Evolutionary conservation across 257 asterid genomes (phyloP), one percentile per base, ranked within the genome.

Genomic region (Solanum infundibuliforme): DNA sequence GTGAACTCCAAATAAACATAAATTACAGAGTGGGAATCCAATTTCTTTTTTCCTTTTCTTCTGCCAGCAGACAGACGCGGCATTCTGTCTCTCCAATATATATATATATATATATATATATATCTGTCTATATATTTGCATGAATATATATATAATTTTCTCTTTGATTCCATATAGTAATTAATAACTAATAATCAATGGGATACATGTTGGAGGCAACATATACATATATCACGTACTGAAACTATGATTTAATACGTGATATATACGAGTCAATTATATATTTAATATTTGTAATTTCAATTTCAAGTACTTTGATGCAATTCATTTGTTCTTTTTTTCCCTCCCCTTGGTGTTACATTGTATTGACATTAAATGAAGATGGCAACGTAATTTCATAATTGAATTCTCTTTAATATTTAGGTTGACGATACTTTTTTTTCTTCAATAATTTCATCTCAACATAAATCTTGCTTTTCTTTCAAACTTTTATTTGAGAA

Each of bases 191-290:
- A 66, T 65, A 65, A 36, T 62, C 68, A 77, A 77, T 88, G 31
- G 31, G 86, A 81, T 88, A 71, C 58, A 73, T 88, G 88, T 91
- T 73, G 90, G 87, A 82, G 87, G 91, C 72, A 82, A 87, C 89
- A 87, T 87, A 32, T 88, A 87, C 87, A 74, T 43, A 20, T 58
- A 58, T 58, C 66, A 35, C 83, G 65, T 55, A 84, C 71, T 46
- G 90, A 48, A 87, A 75, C 83, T 35, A 31, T 72, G 18, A 55
- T 55, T 55, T 55, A 2, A 55, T 55, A 55, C 25, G 5, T 55
- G 25, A 55, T 7, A 18, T 18, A 7, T 55, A 20, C 25, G n/a
- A 18, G 25, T 7, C 11, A 55, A 55, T 55, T 41, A 41, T 41
- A 39, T 55, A 55, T 18, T 55, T 55, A 55, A 20, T 20, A 55